phyloP scores from a whole-genome alignment of 176 grass and related monocot species.

The Oryza officinalis region DNA sequence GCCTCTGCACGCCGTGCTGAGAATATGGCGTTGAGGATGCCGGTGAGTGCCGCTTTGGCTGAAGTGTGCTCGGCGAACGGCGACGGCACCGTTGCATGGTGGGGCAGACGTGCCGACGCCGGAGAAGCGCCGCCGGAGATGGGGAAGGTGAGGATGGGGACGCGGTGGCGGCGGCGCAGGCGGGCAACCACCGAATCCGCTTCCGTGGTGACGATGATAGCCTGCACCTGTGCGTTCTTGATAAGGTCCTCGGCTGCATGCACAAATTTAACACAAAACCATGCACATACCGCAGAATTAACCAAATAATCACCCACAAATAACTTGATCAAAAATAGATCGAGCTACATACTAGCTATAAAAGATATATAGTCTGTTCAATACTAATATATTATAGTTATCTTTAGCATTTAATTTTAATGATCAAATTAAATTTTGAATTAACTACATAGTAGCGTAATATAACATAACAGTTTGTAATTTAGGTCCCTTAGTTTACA shows the following conservation, averaged over 20 bases:
- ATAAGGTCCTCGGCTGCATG: constrained; percentile 43
- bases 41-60: not conserved
- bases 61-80: no score
- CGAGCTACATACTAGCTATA: no score
- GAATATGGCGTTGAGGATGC: not conserved
- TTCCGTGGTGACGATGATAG: constrained; percentile 21
- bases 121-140: not conserved
- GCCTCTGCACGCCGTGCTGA: not conserved
- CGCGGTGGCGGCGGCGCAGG: not conserved
- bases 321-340: no score
- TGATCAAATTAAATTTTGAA: no score
- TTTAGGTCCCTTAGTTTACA: no score
- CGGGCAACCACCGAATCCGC: not conserved
- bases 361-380: no score
- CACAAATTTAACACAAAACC: not conserved
- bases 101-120: not conserved
- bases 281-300: not conserved
- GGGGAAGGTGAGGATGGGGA: constrained; percentile 40
- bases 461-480: no score
- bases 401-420: no score
- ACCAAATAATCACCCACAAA: no score
- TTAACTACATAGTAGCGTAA: no score
- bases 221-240: constrained; percentile 34
- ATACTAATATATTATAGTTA: no score
- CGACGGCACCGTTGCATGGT: no score